Conservation (phyloP, 768 basidiomycete species). For the Trametes punicea region DNA sequence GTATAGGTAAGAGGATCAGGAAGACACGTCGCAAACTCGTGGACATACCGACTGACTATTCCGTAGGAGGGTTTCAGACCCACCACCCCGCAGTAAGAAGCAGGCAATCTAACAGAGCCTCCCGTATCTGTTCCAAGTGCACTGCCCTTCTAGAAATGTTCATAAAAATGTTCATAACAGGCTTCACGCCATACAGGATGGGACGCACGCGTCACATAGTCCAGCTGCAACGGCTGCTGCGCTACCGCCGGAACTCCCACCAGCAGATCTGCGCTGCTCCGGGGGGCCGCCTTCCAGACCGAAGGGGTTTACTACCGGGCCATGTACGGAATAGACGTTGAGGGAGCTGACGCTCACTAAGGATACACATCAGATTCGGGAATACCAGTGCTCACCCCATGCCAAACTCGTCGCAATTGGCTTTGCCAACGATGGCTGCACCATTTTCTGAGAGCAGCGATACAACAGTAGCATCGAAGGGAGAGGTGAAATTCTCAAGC, state of each 20-base stretch:
- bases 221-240: slow-evolving; percentile 89
- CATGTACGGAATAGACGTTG: slow-evolving; percentile 70
- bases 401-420: slow-evolving; percentile 97
- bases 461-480: slow-evolving; percentile 88
- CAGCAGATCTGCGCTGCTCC: slow-evolving; percentile 59
- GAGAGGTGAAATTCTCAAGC: slow-evolving; percentile 69
- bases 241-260: slow-evolving; percentile 94
- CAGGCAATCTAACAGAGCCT: slow-evolving; percentile 89
- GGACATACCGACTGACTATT: slow-evolving; percentile 70
- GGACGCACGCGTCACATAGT: slow-evolving; percentile 77
- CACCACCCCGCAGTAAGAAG: slow-evolving; percentile 88
- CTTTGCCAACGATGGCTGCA: slow-evolving; percentile 78
- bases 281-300: slow-evolving; percentile 23
- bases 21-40: background rate
- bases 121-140: slow-evolving; percentile 95
- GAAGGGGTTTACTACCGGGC: slow-evolving; percentile 76
- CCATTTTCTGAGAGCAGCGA: slow-evolving; percentile 55
- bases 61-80: slow-evolving; percentile 97
- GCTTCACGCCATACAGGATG: no score
- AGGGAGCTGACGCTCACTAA: slow-evolving; percentile 51
- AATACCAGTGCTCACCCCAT: slow-evolving; percentile 70
- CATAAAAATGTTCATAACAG: background rate
- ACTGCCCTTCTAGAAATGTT: slow-evolving; percentile 39
- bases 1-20: background rate
- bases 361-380: background rate